Percentiles rank a stretch among this genome's conserved stretches.
These are phyloP conservation scores for Magnaporthales sp. DNA, from an alignment of 2,329 filamentous ascomycete genomes.

Conservation along the genomic window DNA sequence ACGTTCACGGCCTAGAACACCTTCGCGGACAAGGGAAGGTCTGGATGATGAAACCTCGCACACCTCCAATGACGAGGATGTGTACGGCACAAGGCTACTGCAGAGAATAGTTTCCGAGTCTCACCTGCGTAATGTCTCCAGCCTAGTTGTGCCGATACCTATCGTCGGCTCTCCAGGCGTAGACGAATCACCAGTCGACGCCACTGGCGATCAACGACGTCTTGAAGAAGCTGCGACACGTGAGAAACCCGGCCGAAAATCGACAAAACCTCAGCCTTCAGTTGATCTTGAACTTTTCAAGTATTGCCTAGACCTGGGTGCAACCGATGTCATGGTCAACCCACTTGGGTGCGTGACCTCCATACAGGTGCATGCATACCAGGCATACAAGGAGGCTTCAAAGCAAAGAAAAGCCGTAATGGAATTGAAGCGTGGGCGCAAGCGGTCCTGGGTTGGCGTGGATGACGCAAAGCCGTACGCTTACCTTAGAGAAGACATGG, in stretches of 20 bases:
- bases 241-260: constrained; percentile 19
- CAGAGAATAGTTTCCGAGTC: constrained; percentile 50
- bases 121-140: constrained; percentile 45
- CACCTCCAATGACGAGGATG: constrained; percentile 31
- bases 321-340: constrained; percentile 74
- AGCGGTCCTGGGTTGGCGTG: constrained; percentile 86
- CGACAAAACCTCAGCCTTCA: constrained; percentile 10
- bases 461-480: constrained; percentile 79
- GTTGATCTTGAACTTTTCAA: constrained; percentile 44
- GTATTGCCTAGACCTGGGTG: constrained; percentile 76
- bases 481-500: constrained; percentile 88
- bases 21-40: constrained; percentile 32
- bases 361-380: constrained; percentile 76
- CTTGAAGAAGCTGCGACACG: background rate
- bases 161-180: constrained; percentile 33
- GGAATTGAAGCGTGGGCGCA: constrained; percentile 65
- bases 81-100: constrained; percentile 46
- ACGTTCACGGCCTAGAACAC: constrained; percentile 27
- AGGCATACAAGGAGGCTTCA: constrained; percentile 66
- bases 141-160: constrained; percentile 47
- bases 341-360: constrained; percentile 71
- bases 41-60: constrained; percentile 29
- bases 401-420: constrained; percentile 65
- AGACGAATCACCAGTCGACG: background rate
- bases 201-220: too few relatives aligned